These are phyloP conservation scores for Kodamaea jinghongensis DNA, from an alignment of 805 yeast genomes.

Conservation along the genomic window DNA sequence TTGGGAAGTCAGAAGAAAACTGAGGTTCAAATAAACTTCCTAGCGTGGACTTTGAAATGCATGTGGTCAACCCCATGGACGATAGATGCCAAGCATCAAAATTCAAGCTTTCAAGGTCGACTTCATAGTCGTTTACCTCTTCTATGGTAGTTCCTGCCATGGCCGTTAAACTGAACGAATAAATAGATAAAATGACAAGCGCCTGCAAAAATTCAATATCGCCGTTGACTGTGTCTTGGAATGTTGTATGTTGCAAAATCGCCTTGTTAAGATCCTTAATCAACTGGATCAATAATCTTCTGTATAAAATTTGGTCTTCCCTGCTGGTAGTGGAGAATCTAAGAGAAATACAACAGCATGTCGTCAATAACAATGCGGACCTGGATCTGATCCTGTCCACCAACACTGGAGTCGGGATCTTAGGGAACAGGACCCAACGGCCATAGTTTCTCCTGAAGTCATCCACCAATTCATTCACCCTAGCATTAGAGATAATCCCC, in stretches of 20 bases:
- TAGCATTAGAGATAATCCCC: conserved; percentile 46
- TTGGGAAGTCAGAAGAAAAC: conserved; percentile 2
- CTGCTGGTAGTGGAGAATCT: conserved; percentile 42
- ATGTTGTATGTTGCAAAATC: conserved; percentile 32
- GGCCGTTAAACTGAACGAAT: conserved; percentile 59
- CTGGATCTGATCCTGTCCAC: conserved; percentile 46
- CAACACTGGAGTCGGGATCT: conserved; percentile 45
- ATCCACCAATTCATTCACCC: conserved; percentile 49
- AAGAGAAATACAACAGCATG: conserved; percentile 61
- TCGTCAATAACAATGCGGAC: conserved; percentile 64
- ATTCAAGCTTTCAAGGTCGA: conserved; percentile 29
- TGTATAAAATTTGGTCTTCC: conserved; percentile 20
- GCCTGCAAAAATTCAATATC: conserved; percentile 65
- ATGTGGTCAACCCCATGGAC: conserved; percentile 62
- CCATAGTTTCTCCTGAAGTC: conserved; percentile 68
- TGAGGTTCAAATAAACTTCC: conserved; percentile 32
- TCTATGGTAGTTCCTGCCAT: conserved; percentile 18
- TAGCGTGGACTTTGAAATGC: conserved; percentile 49
- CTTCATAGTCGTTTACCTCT: conserved; percentile 10
- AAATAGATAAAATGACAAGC: conserved; percentile 60
- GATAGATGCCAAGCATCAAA: conserved; percentile 73
- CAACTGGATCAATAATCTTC: conserved; percentile 44
- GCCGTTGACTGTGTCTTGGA: conserved; percentile 19
- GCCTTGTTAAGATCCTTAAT: conserved; percentile 48
- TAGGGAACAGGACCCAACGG: conserved; percentile 74